Evolutionary conservation across 106 monocot genomes (phyloP).

Genomic region (Dendrobium chrysotoxum): DNA sequence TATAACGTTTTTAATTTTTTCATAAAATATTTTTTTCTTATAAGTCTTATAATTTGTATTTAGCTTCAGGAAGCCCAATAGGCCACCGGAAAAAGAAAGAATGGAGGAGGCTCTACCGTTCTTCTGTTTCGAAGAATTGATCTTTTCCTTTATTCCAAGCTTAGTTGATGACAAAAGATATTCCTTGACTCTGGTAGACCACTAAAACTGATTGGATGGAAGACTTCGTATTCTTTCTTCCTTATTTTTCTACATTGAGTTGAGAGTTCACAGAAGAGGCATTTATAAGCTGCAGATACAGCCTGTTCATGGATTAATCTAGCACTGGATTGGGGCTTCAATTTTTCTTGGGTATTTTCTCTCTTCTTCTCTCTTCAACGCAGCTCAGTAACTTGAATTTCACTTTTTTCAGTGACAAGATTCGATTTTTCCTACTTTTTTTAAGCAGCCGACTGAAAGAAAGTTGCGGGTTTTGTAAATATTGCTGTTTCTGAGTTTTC

Average conservation of each 20-base stretch:
- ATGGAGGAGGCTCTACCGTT: not conserved
- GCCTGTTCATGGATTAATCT: not conserved
- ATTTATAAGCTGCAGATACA: not conserved
- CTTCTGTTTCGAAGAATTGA: not conserved
- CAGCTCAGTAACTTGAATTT: not conserved
- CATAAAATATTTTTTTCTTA: too few species aligned
- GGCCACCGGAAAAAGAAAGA: too few species aligned
- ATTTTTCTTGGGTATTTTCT: not conserved
- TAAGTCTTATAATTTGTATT: too few species aligned
- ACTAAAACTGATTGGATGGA: not conserved
- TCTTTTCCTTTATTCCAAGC: not conserved
- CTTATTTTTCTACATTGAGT: not conserved
- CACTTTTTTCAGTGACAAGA: not conserved
- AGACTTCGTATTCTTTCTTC: not conserved
- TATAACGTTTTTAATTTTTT: too few species aligned
- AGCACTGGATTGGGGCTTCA: not conserved
- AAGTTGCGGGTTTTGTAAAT: not conserved
- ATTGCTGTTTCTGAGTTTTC: not conserved
- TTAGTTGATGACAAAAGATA: not conserved
- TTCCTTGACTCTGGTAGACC: conserved; percentile 3
- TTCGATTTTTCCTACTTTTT: not conserved
- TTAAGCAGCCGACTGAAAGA: not conserved
- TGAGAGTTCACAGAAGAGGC: not conserved
- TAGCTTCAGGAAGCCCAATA: too few species aligned
- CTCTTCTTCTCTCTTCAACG: not conserved